phyloP scores from a whole-genome alignment of 371 early-diverging fungal species.

The Entomophthora muscae region DNA sequence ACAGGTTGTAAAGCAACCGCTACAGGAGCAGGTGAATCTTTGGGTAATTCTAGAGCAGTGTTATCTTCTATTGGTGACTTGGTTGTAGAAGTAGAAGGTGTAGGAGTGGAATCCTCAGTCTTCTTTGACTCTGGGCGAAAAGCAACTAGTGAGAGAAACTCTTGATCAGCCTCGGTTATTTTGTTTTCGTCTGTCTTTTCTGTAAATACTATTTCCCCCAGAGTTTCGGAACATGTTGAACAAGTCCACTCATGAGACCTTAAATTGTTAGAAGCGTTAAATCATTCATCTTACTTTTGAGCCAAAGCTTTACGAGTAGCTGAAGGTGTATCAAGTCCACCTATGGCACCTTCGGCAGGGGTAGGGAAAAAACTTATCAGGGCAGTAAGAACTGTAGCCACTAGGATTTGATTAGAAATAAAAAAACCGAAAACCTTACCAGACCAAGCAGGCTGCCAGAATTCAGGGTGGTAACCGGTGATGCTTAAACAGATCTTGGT shows the following conservation, averaged over 20 bases:
- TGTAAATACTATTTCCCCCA: neutral
- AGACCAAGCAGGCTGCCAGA: conserved; percentile 91
- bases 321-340: conserved; percentile 54
- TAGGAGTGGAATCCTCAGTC: neutral
- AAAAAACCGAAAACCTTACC: conserved; percentile 19
- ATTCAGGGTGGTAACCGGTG: conserved; percentile 83
- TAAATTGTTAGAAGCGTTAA: neutral
- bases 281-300: conserved; percentile 25
- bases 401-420: conserved; percentile 12
- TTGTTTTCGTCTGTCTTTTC: neutral
- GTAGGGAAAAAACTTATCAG: conserved; percentile 56
- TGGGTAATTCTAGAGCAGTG: no score
- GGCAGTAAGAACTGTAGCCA: conserved; percentile 74
- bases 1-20: no score
- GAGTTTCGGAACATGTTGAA: neutral
- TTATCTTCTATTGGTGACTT: no score
- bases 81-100: no score
- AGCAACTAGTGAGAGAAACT: neutral
- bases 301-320: conserved; percentile 48
- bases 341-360: conserved; percentile 64
- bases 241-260: neutral
- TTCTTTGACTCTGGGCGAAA: neutral
- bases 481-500: conserved; percentile 86
- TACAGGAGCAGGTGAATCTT: no score
- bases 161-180: neutral